phyloP scores from a whole-genome alignment of 176 grass and related monocot genomes.

The Phoenix dactylifera region DNA sequence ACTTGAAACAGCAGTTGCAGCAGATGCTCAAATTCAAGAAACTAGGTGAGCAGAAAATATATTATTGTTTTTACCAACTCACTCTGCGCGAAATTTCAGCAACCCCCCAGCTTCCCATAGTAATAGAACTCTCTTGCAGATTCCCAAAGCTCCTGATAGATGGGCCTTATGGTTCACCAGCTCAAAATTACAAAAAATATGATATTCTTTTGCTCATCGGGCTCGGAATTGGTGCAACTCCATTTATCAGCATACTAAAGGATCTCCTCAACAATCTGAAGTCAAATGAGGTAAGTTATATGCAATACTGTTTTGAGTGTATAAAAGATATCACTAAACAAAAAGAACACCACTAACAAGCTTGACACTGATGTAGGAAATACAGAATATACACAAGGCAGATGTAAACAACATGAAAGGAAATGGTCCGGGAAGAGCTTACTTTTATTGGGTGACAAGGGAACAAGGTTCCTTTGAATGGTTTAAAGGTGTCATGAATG shows the following conservation, averaged over 20 bases:
- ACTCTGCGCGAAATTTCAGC: too few relatives aligned
- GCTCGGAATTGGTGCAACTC: slow-evolving; percentile 91
- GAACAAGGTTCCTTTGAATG: slow-evolving; percentile 97
- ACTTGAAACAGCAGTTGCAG: slow-evolving; percentile 87
- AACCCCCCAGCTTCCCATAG: too few relatives aligned
- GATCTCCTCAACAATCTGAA: slow-evolving; percentile 81
- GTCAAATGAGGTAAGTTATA: slow-evolving; percentile 53
- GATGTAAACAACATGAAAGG: slow-evolving; percentile 55
- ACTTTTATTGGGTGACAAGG: slow-evolving; percentile 98
- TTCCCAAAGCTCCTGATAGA: slow-evolving; percentile 89
- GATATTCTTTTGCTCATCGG: slow-evolving; percentile 93
- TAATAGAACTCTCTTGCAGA: slow-evolving; percentile 19
- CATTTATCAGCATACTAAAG: slow-evolving; percentile 97
- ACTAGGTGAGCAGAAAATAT: slow-evolving; percentile 44
- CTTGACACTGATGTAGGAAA: slow-evolving; percentile 36
- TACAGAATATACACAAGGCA: slow-evolving; percentile 46
- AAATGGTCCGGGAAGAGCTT: slow-evolving; percentile 78
- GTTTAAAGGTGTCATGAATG: slow-evolving; percentile 99
- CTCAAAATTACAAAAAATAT: slow-evolving; percentile 99
- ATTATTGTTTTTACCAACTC: too few relatives aligned
- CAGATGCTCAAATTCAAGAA: slow-evolving; percentile 54
- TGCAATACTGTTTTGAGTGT: too few relatives aligned
- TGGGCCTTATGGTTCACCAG: slow-evolving; percentile 85
- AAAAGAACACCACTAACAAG: slow-evolving; percentile 3
- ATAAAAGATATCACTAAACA: too few relatives aligned